Conservation (phyloP, 192 early-diverging fungal genomes). For the Umbelopsis sp. region DNA sequence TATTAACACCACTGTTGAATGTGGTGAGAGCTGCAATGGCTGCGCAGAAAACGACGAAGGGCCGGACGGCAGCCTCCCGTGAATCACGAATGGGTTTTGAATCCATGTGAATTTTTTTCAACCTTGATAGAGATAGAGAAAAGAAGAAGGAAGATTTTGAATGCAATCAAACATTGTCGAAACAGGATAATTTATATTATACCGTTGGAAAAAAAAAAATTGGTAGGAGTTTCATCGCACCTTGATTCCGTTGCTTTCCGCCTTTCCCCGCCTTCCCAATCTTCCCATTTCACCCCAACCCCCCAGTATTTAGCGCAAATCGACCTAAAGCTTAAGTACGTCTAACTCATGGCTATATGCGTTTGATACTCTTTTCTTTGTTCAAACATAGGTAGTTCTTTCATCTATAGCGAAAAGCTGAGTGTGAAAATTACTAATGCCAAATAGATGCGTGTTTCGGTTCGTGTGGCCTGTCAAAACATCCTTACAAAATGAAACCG, state of each 20-base stretch:
- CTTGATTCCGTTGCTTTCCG: constrained; percentile 12
- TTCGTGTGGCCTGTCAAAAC: too few relatives aligned
- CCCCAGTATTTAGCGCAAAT: not conserved
- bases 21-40: constrained; percentile 30
- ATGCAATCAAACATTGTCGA: not conserved
- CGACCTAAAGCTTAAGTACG: not conserved
- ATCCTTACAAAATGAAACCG: too few relatives aligned
- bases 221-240: not conserved
- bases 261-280: constrained; percentile 6
- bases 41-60: constrained; percentile 37
- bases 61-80: constrained; percentile 13
- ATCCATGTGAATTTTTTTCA: not conserved
- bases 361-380: not conserved
- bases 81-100: constrained; percentile 25
- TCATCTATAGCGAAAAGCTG: too few relatives aligned
- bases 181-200: not conserved
- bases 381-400: too few relatives aligned
- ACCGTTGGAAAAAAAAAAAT: not conserved
- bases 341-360: not conserved
- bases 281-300: not conserved
- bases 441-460: too few relatives aligned
- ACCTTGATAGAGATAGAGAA: too few relatives aligned
- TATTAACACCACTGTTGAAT: constrained; percentile 40
- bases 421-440: too few relatives aligned
- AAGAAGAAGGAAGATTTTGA: not conserved